Conservation (phyloP, 2,329 filamentous ascomycete genomes). For the Drechslera avenae region DNA sequence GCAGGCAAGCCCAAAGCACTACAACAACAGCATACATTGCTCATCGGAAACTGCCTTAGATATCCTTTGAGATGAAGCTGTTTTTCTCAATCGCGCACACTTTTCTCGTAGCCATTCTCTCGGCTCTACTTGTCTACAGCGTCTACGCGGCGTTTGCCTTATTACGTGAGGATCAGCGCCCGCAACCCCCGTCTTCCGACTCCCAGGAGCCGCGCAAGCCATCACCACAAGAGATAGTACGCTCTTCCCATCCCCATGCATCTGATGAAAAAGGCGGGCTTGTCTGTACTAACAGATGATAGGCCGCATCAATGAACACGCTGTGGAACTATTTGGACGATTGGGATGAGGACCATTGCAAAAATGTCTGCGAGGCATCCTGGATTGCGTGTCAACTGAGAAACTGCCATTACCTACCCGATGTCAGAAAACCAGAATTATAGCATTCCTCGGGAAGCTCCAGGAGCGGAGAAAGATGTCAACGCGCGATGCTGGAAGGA, state of each 20-base stretch:
- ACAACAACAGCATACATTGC: background rate
- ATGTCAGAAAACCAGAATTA: slow-evolving; percentile 18
- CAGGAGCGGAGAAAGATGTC: no score
- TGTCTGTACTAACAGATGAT: background rate
- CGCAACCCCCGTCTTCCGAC: background rate
- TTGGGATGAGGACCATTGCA: slow-evolving; percentile 21
- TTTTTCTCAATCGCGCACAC: slow-evolving; percentile 7
- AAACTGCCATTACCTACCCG: slow-evolving; percentile 14
- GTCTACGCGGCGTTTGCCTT: slow-evolving; percentile 14
- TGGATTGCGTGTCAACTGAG: slow-evolving; percentile 21
- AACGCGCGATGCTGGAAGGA: no score
- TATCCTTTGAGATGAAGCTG: slow-evolving; percentile 3
- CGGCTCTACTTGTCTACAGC: slow-evolving; percentile 6
- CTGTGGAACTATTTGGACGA: slow-evolving; percentile 23
- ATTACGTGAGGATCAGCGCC: background rate
- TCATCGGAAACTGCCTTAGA: background rate
- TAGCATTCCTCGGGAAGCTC: background rate
- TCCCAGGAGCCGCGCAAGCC: slow-evolving; percentile 3
- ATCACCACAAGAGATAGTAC: background rate
- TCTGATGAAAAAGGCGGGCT: background rate
- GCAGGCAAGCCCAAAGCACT: background rate
- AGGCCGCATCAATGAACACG: slow-evolving; percentile 25
- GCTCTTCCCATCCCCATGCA: background rate
- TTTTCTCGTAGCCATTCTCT: slow-evolving; percentile 6
- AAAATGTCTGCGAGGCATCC: slow-evolving; percentile 21